These are phyloP conservation scores for Candida verbasci DNA, from an alignment of 805 yeast genomes.

Conservation along the genomic window DNA sequence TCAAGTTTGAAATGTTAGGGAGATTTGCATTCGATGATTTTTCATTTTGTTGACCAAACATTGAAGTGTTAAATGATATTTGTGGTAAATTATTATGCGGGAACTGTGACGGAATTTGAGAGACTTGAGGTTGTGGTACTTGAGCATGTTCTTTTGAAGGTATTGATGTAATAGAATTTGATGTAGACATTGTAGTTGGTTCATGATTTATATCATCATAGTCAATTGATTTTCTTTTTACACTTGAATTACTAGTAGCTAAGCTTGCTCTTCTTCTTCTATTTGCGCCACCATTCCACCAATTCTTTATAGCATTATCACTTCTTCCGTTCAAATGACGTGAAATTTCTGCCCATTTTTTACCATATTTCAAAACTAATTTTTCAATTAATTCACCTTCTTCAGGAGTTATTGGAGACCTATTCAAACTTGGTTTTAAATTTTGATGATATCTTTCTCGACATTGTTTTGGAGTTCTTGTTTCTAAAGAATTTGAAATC, in stretches of 20 bases:
- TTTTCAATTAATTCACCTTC: constrained; percentile 81
- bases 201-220: neutral
- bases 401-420: constrained; percentile 77
- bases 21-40: neutral
- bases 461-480: constrained; percentile 88
- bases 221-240: neutral
- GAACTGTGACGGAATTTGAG: neutral
- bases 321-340: constrained; percentile 81
- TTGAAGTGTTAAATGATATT: constrained; percentile 39
- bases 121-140: neutral
- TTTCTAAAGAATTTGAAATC: constrained; percentile 65
- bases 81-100: constrained; percentile 17
- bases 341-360: constrained; percentile 92
- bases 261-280: constrained; percentile 53
- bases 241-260: neutral
- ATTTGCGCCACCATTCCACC: constrained; percentile 97
- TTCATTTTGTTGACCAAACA: constrained; percentile 21
- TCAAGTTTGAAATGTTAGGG: constrained; percentile 2
- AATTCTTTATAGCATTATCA: constrained; percentile 89
- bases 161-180: neutral
- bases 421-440: constrained; percentile 76
- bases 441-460: constrained; percentile 90
- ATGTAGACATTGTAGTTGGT: neutral
- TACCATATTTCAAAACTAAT: constrained; percentile 74
- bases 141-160: neutral